Conservation (phyloP, 352 stramenopile genomes). For the Phytophthora citrophthora region DNA sequence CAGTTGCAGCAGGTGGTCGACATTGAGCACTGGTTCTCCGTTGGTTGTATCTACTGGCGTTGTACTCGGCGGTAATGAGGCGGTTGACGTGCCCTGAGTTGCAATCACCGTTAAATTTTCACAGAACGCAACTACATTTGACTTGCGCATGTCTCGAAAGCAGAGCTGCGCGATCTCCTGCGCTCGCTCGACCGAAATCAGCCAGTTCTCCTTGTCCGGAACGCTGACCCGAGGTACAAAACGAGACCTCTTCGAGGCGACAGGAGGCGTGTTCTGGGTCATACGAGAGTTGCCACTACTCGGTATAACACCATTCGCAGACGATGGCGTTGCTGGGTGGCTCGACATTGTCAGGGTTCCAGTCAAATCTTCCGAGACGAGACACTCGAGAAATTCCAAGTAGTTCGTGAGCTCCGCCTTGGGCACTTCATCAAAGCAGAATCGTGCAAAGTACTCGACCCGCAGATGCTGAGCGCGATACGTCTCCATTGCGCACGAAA, state of each 20-base stretch:
- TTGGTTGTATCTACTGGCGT: background rate
- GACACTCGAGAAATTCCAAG: slow-evolving; percentile 79
- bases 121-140: slow-evolving; percentile 60
- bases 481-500: slow-evolving; percentile 70
- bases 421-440: slow-evolving; percentile 75
- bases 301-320: slow-evolving; percentile 1
- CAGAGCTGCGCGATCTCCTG: slow-evolving; percentile 68
- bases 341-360: slow-evolving; percentile 21
- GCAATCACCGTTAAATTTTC: slow-evolving; percentile 62
- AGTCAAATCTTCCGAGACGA: slow-evolving; percentile 61
- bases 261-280: slow-evolving; percentile 13
- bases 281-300: slow-evolving; percentile 10
- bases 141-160: slow-evolving; percentile 79
- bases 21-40: slow-evolving; percentile 57
- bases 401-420: slow-evolving; percentile 65
- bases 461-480: slow-evolving; percentile 74
- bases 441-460: slow-evolving; percentile 78
- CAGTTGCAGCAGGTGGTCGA: slow-evolving; percentile 71
- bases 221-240: slow-evolving; percentile 63
- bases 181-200: slow-evolving; percentile 68
- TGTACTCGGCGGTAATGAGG: slow-evolving; percentile 6
- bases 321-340: slow-evolving; percentile 3
- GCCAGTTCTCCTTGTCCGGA: slow-evolving; percentile 76
- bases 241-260: slow-evolving; percentile 46
- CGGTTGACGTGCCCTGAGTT: slow-evolving; percentile 44